phyloP scores from a whole-genome alignment of 2,329 filamentous ascomycete species.

The Lachnellula cervina region DNA sequence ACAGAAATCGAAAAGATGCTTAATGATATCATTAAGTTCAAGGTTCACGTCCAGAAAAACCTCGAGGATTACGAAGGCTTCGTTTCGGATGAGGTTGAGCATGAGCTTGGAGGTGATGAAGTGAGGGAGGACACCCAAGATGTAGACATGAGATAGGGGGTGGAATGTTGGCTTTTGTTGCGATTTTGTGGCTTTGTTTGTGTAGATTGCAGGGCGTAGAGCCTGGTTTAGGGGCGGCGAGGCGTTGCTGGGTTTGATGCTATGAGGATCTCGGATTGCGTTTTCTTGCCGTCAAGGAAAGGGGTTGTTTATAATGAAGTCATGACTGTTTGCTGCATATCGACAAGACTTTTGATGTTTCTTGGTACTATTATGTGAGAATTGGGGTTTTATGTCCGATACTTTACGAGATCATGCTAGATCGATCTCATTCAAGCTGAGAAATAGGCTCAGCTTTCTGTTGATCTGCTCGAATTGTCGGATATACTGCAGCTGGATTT shows the following conservation, averaged over 20 bases:
- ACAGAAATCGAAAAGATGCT: constrained; percentile 94
- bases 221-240: neutral
- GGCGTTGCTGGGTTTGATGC: neutral
- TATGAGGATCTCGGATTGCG: neutral
- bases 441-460: too few species aligned
- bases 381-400: neutral
- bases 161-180: neutral
- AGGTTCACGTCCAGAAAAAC: constrained; percentile 90
- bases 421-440: too few species aligned
- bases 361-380: neutral
- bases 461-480: neutral
- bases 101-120: constrained; percentile 65
- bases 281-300: neutral
- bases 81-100: constrained; percentile 88
- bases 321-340: neutral
- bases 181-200: constrained; percentile 4
- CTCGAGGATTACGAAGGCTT: constrained; percentile 93
- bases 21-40: constrained; percentile 97
- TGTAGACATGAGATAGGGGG: constrained; percentile 37
- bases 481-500: neutral
- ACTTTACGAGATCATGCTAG: too few species aligned
- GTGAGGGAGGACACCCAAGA: constrained; percentile 48
- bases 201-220: constrained; percentile 4
- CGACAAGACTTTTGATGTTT: neutral
- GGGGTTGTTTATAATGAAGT: constrained; percentile 1